Conservation (phyloP, 2,329 filamentous ascomycete genomes). For the Fusarium chuoi region DNA sequence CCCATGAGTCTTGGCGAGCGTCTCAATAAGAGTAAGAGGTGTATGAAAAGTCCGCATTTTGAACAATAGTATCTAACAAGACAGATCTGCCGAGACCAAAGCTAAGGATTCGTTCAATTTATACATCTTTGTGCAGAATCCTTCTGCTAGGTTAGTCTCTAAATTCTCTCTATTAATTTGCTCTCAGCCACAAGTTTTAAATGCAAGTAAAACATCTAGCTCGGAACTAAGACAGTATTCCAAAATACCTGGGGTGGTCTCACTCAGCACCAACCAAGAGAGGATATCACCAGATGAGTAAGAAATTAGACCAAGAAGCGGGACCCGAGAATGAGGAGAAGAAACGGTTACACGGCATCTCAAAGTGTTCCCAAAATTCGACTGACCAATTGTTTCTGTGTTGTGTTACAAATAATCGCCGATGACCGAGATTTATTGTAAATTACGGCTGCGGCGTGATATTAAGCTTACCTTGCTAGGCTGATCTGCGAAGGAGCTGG, state of each 20-base stretch:
- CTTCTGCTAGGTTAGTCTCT: background rate
- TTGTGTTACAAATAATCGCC: background rate
- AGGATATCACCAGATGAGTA: background rate
- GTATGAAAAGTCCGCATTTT: constrained; percentile 3
- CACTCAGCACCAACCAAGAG: background rate
- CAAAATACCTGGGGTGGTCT: background rate
- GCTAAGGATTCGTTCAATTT: rapidly evolving
- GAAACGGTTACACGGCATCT: background rate
- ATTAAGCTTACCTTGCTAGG: background rate
- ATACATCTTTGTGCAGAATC: background rate
- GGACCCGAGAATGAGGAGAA: background rate
- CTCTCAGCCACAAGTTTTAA: no score
- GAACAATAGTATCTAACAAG: rapidly evolving
- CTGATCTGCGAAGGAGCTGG: no score
- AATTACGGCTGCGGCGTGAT: no score
- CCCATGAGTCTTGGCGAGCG: background rate
- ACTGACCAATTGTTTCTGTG: rapidly evolving
- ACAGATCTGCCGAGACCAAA: rapidly evolving
- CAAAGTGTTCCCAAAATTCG: background rate
- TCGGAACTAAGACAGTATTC: no score
- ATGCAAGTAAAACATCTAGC: no score
- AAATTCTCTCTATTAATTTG: no score
- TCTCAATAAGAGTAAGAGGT: background rate
- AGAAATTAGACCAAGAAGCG: background rate
- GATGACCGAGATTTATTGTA: background rate